phyloP scores from a whole-genome alignment of 495 filamentous ascomycete genomes.

The Daldinia grandis region DNA sequence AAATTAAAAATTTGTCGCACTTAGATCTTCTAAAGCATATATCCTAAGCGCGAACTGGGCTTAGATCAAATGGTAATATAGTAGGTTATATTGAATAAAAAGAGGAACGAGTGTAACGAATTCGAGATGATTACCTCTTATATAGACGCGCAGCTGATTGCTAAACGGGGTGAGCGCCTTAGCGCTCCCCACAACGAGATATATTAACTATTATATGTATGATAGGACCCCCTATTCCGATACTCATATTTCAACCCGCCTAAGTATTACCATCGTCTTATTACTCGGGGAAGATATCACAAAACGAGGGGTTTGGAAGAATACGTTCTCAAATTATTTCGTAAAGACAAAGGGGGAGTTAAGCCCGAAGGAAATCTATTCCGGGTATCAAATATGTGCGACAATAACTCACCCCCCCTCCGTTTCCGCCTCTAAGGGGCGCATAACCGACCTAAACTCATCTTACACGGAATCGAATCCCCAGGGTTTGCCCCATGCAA shows the following conservation, averaged over 20 bases:
- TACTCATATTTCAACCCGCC: background rate
- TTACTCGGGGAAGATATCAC: background rate
- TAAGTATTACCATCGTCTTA: background rate
- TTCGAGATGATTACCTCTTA: too few relatives aligned
- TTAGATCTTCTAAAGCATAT: too few relatives aligned
- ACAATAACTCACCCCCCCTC: constrained; percentile 27
- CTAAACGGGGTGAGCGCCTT: too few relatives aligned
- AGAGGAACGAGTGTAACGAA: too few relatives aligned
- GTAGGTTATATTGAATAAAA: too few relatives aligned
- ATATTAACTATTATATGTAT: too few relatives aligned
- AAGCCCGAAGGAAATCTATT: constrained; percentile 45
- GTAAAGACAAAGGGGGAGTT: constrained; percentile 25
- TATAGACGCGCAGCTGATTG: too few relatives aligned
- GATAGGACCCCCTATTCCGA: too few relatives aligned
- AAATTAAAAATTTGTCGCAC: too few relatives aligned
- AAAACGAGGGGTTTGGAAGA: background rate
- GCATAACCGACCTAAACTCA: constrained; percentile 6
- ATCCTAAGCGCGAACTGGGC: too few relatives aligned
- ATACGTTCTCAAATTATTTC: constrained; percentile 24
- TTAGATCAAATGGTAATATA: too few relatives aligned
- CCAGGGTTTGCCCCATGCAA: constrained; percentile 21
- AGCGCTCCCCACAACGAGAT: too few relatives aligned
- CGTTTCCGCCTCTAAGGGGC: constrained; percentile 13
- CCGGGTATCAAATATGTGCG: constrained; percentile 48
- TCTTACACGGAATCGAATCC: constrained; percentile 12